Evolutionary conservation across 768 basidiomycete genomes (phyloP).

Genomic region (Suillus decipiens): DNA sequence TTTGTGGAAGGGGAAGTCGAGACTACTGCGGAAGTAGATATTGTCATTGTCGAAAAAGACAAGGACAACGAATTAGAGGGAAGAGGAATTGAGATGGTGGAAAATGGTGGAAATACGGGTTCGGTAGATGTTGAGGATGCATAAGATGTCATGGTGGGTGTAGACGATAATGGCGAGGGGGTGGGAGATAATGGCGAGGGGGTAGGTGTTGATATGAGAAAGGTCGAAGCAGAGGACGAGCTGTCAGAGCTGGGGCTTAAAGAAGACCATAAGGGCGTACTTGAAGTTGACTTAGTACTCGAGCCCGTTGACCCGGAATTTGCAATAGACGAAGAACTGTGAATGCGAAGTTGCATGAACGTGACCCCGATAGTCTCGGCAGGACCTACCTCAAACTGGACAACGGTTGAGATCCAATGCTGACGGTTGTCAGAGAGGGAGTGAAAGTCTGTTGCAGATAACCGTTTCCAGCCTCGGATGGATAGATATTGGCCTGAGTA

Average conservation of each 20-base stretch:
- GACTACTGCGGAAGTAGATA: not conserved
- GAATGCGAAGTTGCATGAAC: not conserved
- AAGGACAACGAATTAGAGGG: not conserved
- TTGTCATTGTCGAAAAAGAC: not conserved
- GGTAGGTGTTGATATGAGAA: not conserved
- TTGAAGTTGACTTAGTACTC: constrained; percentile 9
- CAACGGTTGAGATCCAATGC: not conserved
- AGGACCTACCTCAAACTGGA: not conserved
- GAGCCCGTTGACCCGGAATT: not conserved
- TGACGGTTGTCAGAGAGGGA: not conserved
- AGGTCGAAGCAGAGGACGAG: not conserved
- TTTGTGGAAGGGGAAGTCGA: not conserved
- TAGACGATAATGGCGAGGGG: not conserved
- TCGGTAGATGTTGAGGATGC: not conserved
- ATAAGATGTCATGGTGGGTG: not conserved
- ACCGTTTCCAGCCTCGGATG: not conserved
- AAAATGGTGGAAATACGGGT: not conserved
- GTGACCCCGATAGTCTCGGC: not conserved
- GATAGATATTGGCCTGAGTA: not conserved
- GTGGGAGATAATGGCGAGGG: not conserved
- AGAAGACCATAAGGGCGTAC: constrained; percentile 9
- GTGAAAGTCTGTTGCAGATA: not conserved
- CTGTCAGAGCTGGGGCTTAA: constrained; percentile 5
- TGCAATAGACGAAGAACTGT: not conserved
- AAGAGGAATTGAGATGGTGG: not conserved